Percentiles rank a stretch among this genome's conserved stretches.
phyloP scores from a whole-genome alignment of 2,329 filamentous ascomycete species.

The Penicillium sclerotiorum region DNA sequence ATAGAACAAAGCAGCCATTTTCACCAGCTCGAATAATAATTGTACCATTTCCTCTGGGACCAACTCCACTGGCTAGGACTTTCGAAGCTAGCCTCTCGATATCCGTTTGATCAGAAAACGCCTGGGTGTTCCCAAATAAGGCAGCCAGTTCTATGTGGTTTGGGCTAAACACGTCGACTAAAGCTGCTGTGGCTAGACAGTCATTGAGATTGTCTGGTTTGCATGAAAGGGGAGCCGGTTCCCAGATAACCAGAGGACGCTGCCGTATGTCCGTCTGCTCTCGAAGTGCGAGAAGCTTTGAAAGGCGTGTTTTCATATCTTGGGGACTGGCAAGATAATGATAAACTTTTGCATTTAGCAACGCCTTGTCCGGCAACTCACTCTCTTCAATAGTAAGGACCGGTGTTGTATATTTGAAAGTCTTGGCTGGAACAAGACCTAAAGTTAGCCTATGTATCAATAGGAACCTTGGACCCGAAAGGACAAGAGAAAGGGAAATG shows the following conservation, averaged over 20 bases:
- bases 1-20: constrained; percentile 30
- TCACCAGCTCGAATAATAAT: constrained; percentile 37
- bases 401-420: constrained; percentile 26
- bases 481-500: too few species aligned
- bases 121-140: constrained; percentile 17
- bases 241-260: constrained; percentile 27
- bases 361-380: constrained; percentile 3
- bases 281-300: constrained; percentile 20
- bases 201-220: constrained; percentile 24
- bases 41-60: constrained; percentile 14
- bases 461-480: background rate
- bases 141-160: constrained; percentile 41
- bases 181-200: constrained; percentile 15
- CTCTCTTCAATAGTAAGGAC: constrained; percentile 16
- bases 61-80: constrained; percentile 18
- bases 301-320: constrained; percentile 12
- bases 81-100: constrained; percentile 17
- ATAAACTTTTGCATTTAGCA: constrained; percentile 17
- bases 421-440: constrained; percentile 25
- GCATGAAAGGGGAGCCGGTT: constrained; percentile 26
- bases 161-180: constrained; percentile 40
- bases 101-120: background rate
- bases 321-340: constrained; percentile 24
- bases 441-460: too few species aligned
- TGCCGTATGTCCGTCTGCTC: constrained; percentile 8